These are phyloP conservation scores for Gossypioides kirkii DNA, from an alignment of 345 rosid species.

Conservation along the genomic window DNA sequence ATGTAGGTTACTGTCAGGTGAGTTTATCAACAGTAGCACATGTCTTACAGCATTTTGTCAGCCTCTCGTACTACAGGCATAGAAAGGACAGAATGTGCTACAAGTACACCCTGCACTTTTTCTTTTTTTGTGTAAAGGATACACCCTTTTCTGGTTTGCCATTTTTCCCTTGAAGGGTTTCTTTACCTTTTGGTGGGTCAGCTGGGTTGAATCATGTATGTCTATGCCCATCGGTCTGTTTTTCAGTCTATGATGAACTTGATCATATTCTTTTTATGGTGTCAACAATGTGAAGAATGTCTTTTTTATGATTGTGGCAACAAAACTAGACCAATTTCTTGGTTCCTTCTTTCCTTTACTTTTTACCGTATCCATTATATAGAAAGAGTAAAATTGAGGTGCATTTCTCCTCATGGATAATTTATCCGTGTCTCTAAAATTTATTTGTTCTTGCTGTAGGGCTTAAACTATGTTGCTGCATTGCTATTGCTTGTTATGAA, in stretches of 20 bases:
- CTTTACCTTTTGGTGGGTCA: background rate
- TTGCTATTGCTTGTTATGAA: constrained; percentile 93
- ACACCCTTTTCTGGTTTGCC: background rate
- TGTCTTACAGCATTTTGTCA: constrained; percentile 6
- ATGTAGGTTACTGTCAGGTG: constrained; percentile 99
- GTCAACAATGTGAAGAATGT: background rate
- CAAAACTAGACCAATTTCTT: background rate
- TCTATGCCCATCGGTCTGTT: background rate
- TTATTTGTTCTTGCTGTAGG: constrained; percentile 41
- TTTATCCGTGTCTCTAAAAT: background rate
- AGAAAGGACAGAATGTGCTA: background rate
- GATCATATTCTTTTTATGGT: background rate
- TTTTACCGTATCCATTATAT: background rate
- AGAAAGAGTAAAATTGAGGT: background rate
- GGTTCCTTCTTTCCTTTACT: background rate
- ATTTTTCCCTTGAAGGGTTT: background rate
- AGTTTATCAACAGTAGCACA: constrained; percentile 6
- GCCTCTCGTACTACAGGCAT: background rate
- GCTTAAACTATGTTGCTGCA: constrained; percentile 94
- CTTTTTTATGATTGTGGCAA: background rate
- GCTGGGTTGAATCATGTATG: background rate
- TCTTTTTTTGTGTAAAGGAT: background rate
- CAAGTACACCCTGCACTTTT: background rate
- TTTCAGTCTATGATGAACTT: background rate
- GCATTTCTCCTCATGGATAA: background rate